A percentile compares a stretch with the other conserved stretches of the same genome.
phyloP scores from a whole-genome alignment of 2,329 filamentous ascomycete species.

The Zasmidium cellare region DNA sequence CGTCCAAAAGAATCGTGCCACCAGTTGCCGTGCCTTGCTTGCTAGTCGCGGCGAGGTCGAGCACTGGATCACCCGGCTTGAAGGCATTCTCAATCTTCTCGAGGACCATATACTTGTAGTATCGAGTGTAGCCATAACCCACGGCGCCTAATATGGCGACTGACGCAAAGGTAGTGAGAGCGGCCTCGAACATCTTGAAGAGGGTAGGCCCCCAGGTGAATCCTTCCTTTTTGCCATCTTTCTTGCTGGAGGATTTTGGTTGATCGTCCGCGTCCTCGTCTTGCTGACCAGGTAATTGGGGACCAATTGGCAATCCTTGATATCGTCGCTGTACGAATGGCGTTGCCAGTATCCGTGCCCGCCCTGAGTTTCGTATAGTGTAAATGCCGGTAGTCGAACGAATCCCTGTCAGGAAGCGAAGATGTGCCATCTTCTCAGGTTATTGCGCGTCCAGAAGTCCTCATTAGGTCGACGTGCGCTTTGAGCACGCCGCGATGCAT shows the following conservation, averaged over 20 bases:
- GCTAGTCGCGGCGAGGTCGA: conserved; percentile 55
- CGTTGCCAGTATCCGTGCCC: conserved; percentile 1
- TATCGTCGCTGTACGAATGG: conserved; percentile 9
- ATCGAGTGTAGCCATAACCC: conserved; percentile 63
- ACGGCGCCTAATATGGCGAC: conserved; percentile 55
- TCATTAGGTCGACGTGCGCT: not conserved
- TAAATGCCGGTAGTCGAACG: conserved; percentile 3
- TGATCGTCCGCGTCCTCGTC: conserved; percentile 5
- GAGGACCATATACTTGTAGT: conserved; percentile 84
- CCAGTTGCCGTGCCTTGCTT: conserved; percentile 29
- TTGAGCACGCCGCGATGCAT: not conserved
- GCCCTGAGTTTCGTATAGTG: not conserved
- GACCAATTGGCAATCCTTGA: conserved; percentile 14
- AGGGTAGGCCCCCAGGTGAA: conserved; percentile 37
- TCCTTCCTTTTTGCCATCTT: conserved; percentile 13
- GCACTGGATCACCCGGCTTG: conserved; percentile 79
- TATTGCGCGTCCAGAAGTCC: not conserved
- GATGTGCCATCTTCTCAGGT: conserved; percentile 1
- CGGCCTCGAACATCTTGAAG: conserved; percentile 55
- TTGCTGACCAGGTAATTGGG: conserved; percentile 15
- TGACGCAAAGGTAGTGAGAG: conserved; percentile 52
- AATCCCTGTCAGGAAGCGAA: conserved; percentile 1
- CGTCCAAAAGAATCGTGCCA: conserved; percentile 31
- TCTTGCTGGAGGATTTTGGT: conserved; percentile 2
- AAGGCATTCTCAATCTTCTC: conserved; percentile 92